These are phyloP conservation scores for Euphorbia pulcherrima DNA, from an alignment of 345 rosid genomes.

Conservation along the genomic window DNA sequence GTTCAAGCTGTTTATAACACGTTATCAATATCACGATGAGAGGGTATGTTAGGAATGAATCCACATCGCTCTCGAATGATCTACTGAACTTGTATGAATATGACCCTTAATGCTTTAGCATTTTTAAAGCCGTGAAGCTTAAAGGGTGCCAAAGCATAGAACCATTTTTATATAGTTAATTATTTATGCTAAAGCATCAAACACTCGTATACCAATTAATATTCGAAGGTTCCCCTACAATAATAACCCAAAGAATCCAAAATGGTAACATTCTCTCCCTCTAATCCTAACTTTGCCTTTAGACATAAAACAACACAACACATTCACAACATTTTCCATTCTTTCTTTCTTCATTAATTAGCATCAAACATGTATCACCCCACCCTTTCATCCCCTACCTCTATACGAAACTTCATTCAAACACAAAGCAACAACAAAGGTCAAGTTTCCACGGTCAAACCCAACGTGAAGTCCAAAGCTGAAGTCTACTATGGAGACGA, in stretches of 20 bases:
- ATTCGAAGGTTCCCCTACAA: slow-evolving; percentile 9
- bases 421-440: background rate
- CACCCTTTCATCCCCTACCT: background rate
- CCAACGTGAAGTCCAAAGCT: slow-evolving; percentile 18
- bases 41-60: too few relatives aligned
- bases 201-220: background rate
- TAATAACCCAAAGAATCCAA: background rate
- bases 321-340: background rate
- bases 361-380: slow-evolving; percentile 9
- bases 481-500: slow-evolving; percentile 26
- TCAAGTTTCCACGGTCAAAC: slow-evolving; percentile 1
- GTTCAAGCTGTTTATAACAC: too few relatives aligned
- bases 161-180: too few relatives aligned
- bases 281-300: background rate
- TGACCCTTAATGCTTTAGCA: too few relatives aligned
- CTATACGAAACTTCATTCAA: slow-evolving; percentile 3
- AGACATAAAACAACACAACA: background rate
- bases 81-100: too few relatives aligned
- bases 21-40: too few relatives aligned
- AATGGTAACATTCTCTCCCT: background rate
- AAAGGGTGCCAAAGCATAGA: too few relatives aligned
- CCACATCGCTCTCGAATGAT: too few relatives aligned
- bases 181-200: too few relatives aligned
- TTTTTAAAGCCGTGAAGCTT: too few relatives aligned
- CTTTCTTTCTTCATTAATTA: background rate